These are phyloP conservation scores for Cystofilobasidium bisporidii DNA, from an alignment of 768 basidiomycete genomes.

Conservation along the genomic window DNA sequence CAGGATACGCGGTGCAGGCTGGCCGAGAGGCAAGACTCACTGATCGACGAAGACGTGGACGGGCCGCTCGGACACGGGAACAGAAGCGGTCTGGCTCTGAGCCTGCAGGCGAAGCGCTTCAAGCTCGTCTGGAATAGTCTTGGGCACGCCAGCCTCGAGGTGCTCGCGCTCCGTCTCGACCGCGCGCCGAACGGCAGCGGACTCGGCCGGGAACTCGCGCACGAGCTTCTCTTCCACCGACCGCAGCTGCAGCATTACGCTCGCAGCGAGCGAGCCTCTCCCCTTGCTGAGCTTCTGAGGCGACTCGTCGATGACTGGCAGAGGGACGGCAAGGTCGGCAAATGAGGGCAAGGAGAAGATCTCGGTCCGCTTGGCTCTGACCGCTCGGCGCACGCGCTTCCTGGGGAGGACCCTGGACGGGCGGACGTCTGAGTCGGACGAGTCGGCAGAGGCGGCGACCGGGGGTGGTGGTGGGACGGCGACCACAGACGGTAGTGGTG, in stretches of 20 bases:
- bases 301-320: neutral
- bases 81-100: neutral
- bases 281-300: neutral
- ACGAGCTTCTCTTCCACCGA: neutral
- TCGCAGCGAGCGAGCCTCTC: neutral
- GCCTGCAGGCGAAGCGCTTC: neutral
- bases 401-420: neutral
- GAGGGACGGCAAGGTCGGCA: neutral
- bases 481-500: too few relatives aligned
- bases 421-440: neutral
- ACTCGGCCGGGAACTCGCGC: neutral
- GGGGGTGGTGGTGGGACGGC: neutral
- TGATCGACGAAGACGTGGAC: constrained; percentile 47
- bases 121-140: neutral
- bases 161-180: neutral
- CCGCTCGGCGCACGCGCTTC: neutral
- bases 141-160: neutral
- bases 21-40: constrained; percentile 37
- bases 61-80: constrained; percentile 29
- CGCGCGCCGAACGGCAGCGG: neutral
- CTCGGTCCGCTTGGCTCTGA: neutral
- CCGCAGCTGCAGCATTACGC: constrained; percentile 2
- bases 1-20: neutral
- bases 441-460: neutral
- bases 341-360: neutral